Evolutionary conservation across 352 stramenopile species (phyloP).

Genomic region (Plasmopara halstedii): DNA sequence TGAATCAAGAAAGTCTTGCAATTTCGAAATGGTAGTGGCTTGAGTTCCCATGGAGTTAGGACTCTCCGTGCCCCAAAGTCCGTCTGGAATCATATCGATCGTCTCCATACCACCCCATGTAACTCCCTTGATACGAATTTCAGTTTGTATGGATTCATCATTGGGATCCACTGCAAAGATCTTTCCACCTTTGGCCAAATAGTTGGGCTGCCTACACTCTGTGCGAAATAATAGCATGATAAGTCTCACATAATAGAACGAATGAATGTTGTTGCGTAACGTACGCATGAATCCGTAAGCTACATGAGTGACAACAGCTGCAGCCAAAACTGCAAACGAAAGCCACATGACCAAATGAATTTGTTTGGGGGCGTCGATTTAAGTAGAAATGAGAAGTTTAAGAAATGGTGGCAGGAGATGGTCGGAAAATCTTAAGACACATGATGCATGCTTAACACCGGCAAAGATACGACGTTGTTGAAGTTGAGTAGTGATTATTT

Average conservation of each 20-base stretch:
- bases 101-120: constrained; percentile 65
- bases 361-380: background rate
- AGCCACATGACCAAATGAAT: background rate
- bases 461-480: background rate
- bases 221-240: background rate
- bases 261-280: background rate
- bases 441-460: background rate
- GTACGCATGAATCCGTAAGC: constrained; percentile 5
- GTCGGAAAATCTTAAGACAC: background rate
- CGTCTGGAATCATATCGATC: constrained; percentile 57
- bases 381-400: background rate
- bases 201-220: constrained; percentile 63
- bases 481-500: background rate
- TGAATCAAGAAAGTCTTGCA: constrained; percentile 44
- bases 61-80: constrained; percentile 33
- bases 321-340: background rate
- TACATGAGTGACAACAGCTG: background rate
- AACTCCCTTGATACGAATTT: constrained; percentile 60
- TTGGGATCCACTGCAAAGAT: constrained; percentile 45
- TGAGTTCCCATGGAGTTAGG: constrained; percentile 28
- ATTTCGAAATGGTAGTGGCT: constrained; percentile 39
- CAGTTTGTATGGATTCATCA: constrained; percentile 28
- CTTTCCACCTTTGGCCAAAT: constrained; percentile 43
- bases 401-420: constrained; percentile 1
- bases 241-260: background rate